Conservation (phyloP, 352 stramenopile genomes). For the Pythium utonaiense region DNA sequence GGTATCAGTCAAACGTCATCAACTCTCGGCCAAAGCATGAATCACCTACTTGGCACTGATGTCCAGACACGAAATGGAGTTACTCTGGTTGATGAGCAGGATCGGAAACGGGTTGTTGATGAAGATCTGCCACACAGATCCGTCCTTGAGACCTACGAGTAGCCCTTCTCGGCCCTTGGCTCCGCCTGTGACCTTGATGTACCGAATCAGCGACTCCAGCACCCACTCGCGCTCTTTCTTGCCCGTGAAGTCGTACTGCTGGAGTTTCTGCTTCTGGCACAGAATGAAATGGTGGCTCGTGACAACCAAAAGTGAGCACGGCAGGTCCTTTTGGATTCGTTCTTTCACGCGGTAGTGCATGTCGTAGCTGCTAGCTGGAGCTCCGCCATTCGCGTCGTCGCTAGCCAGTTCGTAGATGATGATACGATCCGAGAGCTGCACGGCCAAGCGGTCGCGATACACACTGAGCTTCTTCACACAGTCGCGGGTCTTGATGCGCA, state of each 20-base stretch:
- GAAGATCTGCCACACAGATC: slow-evolving; percentile 90
- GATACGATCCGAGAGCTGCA: slow-evolving; percentile 92
- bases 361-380: slow-evolving; percentile 66
- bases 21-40: not conserved
- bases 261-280: slow-evolving; percentile 90
- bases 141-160: slow-evolving; percentile 91
- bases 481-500: slow-evolving; percentile 93
- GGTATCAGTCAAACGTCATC: not conserved
- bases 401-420: slow-evolving; percentile 92
- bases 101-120: slow-evolving; percentile 95
- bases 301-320: slow-evolving; percentile 87
- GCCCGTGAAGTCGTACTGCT: slow-evolving; percentile 90
- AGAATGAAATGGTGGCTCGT: slow-evolving; percentile 91
- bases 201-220: slow-evolving; percentile 87
- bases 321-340: slow-evolving; percentile 79
- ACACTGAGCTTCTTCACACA: slow-evolving; percentile 94
- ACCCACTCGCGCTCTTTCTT: slow-evolving; percentile 86
- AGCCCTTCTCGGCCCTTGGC: slow-evolving; percentile 85
- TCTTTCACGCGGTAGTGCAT: slow-evolving; percentile 93
- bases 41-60: slow-evolving; percentile 80
- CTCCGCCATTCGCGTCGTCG: slow-evolving; percentile 29
- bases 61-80: slow-evolving; percentile 86
- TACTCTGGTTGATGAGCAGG: slow-evolving; percentile 84
- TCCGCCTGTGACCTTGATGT: slow-evolving; percentile 92
- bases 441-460: slow-evolving; percentile 90